Base-by-base conservation (phyloP, 164 flowering plant genomes). In the Vitis rupestris region DNA sequence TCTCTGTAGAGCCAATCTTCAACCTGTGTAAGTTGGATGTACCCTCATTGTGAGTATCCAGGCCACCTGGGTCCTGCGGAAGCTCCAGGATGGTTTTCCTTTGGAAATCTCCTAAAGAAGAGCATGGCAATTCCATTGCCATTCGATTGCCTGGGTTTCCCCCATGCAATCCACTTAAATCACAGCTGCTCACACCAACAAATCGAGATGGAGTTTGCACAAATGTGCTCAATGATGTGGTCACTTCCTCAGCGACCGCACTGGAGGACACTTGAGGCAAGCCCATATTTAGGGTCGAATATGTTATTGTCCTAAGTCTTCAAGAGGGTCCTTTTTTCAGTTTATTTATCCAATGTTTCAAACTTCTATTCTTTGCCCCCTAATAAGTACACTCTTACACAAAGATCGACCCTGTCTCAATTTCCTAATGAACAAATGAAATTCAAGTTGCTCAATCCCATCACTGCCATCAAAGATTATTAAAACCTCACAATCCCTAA, bases 231-330 rank as follows among this genome's bases (percentile, higher is more conserved):
- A 76, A 64, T 5, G 90, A 63, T 30, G 76, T 67, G 44, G 75
- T 73, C 65, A 74, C 77, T 65, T 88, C 91, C 63, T 81, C 88
- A 70, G 81, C 71, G 66, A 76, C 63, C 63, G 75, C 76, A 62
- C 76, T 66, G 27, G 87, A 74, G 58, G 88, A 73, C 37, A 84
- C 83, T 64, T 88, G 92, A 72, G 93, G 93, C 83, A 91, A 82
- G n/a, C 97, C 93, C 94, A 91, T 91, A 12, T 61, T 55, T 44
- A 51, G 16, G 19, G 14, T 65, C n/a, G 10, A 64, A 51, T 60
- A 9, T 14, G n/a, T 30, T 50, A 27, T 65, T 14, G 49, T 49
- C 55, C 58, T 10, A 61, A 62, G 16, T 53, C 59, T 70, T 50
- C 58, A 65, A 63, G 23, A 53, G 15, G 56, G 27, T 13, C 13